Conservation (phyloP, 805 yeast genomes). For the Phaffomyces antillensis region DNA sequence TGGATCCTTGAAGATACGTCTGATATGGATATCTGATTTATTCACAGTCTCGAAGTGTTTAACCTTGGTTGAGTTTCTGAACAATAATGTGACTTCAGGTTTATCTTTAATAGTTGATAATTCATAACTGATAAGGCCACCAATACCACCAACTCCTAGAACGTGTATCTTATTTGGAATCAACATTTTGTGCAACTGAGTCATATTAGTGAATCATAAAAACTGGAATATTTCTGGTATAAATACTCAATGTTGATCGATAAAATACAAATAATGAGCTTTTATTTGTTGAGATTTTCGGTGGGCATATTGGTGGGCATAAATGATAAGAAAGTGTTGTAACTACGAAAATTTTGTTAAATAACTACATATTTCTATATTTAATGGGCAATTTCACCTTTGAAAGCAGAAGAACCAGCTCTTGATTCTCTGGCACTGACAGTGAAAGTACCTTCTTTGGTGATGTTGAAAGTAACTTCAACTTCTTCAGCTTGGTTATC, state of each 20-base stretch:
- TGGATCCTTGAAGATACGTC: slow-evolving; percentile 18
- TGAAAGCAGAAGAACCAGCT: slow-evolving; percentile 48
- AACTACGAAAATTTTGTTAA: neutral
- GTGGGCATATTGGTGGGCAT: neutral
- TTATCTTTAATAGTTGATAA: slow-evolving; percentile 13
- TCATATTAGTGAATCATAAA: neutral
- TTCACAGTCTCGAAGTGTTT: slow-evolving; percentile 13
- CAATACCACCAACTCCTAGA: slow-evolving; percentile 24
- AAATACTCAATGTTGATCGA: too few relatives aligned
- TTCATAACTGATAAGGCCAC: slow-evolving; percentile 21
- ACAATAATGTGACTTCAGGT: slow-evolving; percentile 16
- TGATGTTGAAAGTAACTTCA: slow-evolving; percentile 51
- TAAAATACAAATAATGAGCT: too few relatives aligned
- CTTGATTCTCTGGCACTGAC: slow-evolving; percentile 58
- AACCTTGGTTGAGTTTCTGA: slow-evolving; percentile 16
- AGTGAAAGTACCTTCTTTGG: slow-evolving; percentile 53
- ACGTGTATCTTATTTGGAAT: slow-evolving; percentile 11
- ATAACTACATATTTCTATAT: neutral
- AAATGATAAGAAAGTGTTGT: neutral
- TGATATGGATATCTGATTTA: slow-evolving; percentile 12
- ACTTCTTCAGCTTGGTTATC: slow-evolving; percentile 61
- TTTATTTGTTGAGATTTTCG: too few relatives aligned
- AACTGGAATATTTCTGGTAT: too few relatives aligned
- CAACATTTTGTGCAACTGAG: neutral
- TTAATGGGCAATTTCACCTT: slow-evolving; percentile 36